These are phyloP conservation scores for Hemileia vastatrix DNA, from an alignment of 1,284 basidiomycete species.

Conservation along the genomic window DNA sequence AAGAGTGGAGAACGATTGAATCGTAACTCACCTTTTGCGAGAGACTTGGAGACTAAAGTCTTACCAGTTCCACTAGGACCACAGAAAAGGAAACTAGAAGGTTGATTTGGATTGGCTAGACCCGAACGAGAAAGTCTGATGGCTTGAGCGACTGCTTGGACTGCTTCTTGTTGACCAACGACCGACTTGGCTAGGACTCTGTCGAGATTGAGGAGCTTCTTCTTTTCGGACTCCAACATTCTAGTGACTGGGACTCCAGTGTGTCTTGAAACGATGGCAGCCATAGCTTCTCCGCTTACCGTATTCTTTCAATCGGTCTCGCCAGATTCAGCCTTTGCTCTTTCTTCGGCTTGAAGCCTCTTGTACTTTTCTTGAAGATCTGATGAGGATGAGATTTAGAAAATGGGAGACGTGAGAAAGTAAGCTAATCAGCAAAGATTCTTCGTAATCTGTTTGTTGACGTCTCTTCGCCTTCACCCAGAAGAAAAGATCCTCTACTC, in stretches of 20 bases:
- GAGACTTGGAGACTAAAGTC: conserved; percentile 38
- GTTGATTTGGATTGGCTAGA: conserved; percentile 38
- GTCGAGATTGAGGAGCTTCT: conserved; percentile 39
- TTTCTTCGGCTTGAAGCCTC: conserved; percentile 38
- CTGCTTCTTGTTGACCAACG: conserved; percentile 41
- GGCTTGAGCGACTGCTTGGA: conserved; percentile 42
- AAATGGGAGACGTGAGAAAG: not conserved
- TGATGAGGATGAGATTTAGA: not conserved
- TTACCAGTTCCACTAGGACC: conserved; percentile 42
- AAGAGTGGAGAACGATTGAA: not conserved
- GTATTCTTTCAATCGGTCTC: conserved; percentile 38
- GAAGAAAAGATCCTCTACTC: not conserved
- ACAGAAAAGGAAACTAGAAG: conserved; percentile 41
- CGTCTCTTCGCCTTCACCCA: not conserved
- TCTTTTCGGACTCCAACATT: conserved; percentile 41
- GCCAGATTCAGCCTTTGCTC: conserved; percentile 25
- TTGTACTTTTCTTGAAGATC: conserved; percentile 38
- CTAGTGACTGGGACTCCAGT: conserved; percentile 42
- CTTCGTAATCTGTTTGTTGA: not conserved
- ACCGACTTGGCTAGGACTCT: conserved; percentile 36
- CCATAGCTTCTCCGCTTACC: conserved; percentile 39
- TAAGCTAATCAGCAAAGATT: not conserved
- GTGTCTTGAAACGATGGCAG: conserved; percentile 39
- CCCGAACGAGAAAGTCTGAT: conserved; percentile 41
- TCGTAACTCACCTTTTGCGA: conserved; percentile 26